These are phyloP conservation scores for Rhodomyrtus tomentosa DNA, from an alignment of 345 rosid genomes.

Conservation along the genomic window DNA sequence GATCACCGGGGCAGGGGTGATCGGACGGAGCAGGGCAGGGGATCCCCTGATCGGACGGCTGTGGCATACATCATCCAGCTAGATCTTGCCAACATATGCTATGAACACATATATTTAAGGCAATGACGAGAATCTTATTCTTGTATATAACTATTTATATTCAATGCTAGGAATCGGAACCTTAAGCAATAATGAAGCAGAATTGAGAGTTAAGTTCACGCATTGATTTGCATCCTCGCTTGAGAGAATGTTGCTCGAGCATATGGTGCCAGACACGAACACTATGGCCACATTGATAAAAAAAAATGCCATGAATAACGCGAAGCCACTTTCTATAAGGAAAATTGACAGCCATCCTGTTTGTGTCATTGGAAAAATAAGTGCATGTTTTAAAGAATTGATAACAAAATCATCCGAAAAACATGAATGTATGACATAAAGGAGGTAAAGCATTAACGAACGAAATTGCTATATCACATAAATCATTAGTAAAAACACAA, in stretches of 20 bases:
- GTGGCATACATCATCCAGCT: slow-evolving; percentile 39
- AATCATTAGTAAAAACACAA: background rate
- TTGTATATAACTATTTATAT: too few species aligned
- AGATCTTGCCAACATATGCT: slow-evolving; percentile 56
- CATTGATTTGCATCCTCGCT: slow-evolving; percentile 10
- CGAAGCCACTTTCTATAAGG: slow-evolving; percentile 53
- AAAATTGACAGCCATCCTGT: slow-evolving; percentile 53
- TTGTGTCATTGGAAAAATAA: background rate
- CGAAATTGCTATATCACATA: background rate
- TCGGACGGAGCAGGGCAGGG: too few species aligned
- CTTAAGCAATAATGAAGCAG: slow-evolving; percentile 68
- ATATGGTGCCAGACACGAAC: slow-evolving; percentile 46
- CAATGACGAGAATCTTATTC: background rate
- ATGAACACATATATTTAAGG: background rate
- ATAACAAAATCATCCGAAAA: too few species aligned
- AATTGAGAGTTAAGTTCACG: slow-evolving; percentile 40
- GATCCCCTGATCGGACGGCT: too few species aligned
- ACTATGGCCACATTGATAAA: slow-evolving; percentile 44
- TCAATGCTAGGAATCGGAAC: background rate
- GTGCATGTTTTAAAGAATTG: too few species aligned
- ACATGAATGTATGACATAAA: too few species aligned
- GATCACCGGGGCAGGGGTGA: too few species aligned
- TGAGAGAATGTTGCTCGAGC: slow-evolving; percentile 24
- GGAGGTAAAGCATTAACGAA: too few species aligned
- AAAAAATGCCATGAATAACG: slow-evolving; percentile 47